A percentile compares a stretch with the other conserved stretches of the same genome.
These are phyloP conservation scores for Magnolia changhungtana DNA, from an alignment of 164 flowering plant genomes.

Conservation along the genomic window DNA sequence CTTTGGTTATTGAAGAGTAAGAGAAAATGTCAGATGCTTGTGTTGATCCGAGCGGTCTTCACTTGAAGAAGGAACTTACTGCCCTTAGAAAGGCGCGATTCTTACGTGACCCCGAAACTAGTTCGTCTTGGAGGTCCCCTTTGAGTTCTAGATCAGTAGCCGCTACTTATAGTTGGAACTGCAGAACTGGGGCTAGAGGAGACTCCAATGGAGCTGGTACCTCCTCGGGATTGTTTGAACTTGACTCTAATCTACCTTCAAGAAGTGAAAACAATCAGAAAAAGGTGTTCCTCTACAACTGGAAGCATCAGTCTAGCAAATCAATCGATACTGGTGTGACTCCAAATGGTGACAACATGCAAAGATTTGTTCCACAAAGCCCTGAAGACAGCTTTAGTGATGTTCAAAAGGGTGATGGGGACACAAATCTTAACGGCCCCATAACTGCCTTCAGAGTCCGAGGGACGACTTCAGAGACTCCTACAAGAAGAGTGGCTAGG, in stretches of 20 bases:
- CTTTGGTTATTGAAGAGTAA: background rate
- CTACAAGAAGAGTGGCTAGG: slow-evolving; percentile 30
- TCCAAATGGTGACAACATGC: slow-evolving; percentile 16
- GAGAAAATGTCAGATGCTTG: slow-evolving; percentile 39
- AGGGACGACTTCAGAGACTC: slow-evolving; percentile 36
- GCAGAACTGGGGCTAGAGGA: slow-evolving; percentile 14
- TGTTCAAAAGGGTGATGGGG: slow-evolving; percentile 42
- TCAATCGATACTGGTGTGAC: slow-evolving; percentile 37
- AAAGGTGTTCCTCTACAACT: slow-evolving; percentile 70
- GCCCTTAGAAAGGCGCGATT: slow-evolving; percentile 75
- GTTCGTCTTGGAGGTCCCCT: slow-evolving; percentile 85
- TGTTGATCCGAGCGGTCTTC: slow-evolving; percentile 62
- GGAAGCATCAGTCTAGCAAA: slow-evolving; percentile 62
- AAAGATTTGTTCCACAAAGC: slow-evolving; percentile 34
- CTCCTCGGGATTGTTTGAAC: slow-evolving; percentile 15
- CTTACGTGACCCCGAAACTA: slow-evolving; percentile 87
- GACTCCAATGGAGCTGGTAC: slow-evolving; percentile 6
- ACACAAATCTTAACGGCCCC: slow-evolving; percentile 34
- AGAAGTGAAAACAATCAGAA: slow-evolving; percentile 17
- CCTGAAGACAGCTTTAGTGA: slow-evolving; percentile 54
- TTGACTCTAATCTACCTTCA: slow-evolving; percentile 14
- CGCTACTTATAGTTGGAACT: slow-evolving; percentile 19
- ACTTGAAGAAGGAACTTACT: slow-evolving; percentile 78
- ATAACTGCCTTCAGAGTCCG: slow-evolving; percentile 38
- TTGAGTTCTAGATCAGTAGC: slow-evolving; percentile 52